A percentile compares a stretch with the other conserved stretches of the same genome.
Evolutionary conservation across 2,329 filamentous ascomycete species (phyloP).

Genomic region (Lecanicillium sp.): DNA sequence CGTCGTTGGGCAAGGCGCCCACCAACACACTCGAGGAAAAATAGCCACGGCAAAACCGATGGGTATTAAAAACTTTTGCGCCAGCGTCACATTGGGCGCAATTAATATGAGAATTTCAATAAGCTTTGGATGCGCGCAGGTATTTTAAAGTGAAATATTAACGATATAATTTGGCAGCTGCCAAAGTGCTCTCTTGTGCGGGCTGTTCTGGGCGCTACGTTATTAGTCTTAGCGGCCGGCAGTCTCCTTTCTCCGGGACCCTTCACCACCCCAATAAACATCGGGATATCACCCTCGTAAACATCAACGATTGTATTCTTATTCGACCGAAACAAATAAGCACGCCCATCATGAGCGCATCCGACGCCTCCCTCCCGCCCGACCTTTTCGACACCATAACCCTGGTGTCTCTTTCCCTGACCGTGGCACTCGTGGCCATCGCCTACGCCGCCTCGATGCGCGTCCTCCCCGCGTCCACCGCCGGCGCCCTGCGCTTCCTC

Average conservation of each 20-base stretch:
- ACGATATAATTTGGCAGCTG: too few relatives aligned
- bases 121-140: too few relatives aligned
- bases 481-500: constrained; percentile 61
- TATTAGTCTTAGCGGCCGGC: background rate
- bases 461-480: constrained; percentile 43
- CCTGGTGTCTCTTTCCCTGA: constrained; percentile 51
- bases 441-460: constrained; percentile 45
- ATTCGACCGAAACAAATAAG: too few relatives aligned
- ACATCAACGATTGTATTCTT: background rate
- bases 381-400: constrained; percentile 57
- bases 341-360: constrained; percentile 13
- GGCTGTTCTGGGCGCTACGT: too few relatives aligned
- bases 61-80: too few relatives aligned
- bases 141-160: too few relatives aligned
- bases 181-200: too few relatives aligned
- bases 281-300: background rate
- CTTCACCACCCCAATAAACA: background rate
- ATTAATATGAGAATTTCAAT: too few relatives aligned
- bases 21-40: too few relatives aligned
- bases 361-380: constrained; percentile 36
- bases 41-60: too few relatives aligned
- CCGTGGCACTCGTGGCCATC: constrained; percentile 43
- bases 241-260: background rate
- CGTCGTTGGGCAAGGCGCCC: too few relatives aligned
- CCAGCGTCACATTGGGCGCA: too few relatives aligned